These are phyloP conservation scores for Tolypocladium tropicale DNA, from an alignment of 2,329 filamentous ascomycete species.

Conservation along the genomic window DNA sequence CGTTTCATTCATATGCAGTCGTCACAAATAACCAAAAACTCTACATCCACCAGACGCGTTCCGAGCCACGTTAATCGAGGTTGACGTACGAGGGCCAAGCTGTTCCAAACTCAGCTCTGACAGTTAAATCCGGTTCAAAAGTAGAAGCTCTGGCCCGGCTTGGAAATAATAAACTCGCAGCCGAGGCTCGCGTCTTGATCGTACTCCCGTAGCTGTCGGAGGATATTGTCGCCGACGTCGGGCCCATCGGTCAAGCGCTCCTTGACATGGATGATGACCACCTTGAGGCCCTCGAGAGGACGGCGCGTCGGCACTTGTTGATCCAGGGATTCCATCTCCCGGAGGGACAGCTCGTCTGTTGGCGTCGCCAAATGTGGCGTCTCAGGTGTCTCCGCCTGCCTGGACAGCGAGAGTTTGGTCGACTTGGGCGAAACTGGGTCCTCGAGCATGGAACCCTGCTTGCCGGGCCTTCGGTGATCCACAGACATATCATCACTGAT, in stretches of 20 bases:
- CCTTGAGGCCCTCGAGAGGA: constrained; percentile 61
- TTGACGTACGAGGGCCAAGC: too few species aligned
- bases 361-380: constrained; percentile 37
- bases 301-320: constrained; percentile 11
- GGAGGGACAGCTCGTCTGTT: constrained; percentile 33
- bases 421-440: constrained; percentile 44
- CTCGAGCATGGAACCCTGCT: constrained; percentile 19
- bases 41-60: not conserved
- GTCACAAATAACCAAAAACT: not conserved
- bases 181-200: constrained; percentile 59
- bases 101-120: too few species aligned
- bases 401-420: constrained; percentile 15
- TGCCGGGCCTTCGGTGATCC: constrained; percentile 7
- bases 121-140: constrained; percentile 25
- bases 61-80: not conserved
- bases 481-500: constrained; percentile 10
- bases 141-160: constrained; percentile 49
- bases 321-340: constrained; percentile 22
- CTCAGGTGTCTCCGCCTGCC: constrained; percentile 13
- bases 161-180: constrained; percentile 68
- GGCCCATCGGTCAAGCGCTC: constrained; percentile 69
- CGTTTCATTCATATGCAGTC: constrained; percentile 3
- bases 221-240: constrained; percentile 53
- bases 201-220: constrained; percentile 56
- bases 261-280: constrained; percentile 92